A percentile compares a stretch with the other conserved stretches of the same genome.
phyloP scores from a whole-genome alignment of 2,329 filamentous ascomycete genomes.

The Colletotrichum tropicicola region DNA sequence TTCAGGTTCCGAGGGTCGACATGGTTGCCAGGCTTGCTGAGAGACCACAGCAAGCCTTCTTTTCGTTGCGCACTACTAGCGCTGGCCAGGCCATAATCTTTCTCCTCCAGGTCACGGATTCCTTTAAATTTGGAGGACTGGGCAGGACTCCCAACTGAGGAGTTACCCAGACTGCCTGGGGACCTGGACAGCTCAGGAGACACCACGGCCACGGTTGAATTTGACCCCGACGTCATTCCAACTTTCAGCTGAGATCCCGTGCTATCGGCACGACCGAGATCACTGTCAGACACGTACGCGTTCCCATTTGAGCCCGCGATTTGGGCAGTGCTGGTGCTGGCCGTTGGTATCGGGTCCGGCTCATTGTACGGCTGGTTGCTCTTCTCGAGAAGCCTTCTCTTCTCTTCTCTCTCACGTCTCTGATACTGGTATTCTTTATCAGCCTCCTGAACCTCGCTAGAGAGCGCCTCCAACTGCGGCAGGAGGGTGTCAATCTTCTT shows the following conservation, averaged over 20 bases:
- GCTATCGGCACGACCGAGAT: slow-evolving; percentile 78
- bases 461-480: slow-evolving; percentile 89
- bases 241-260: slow-evolving; percentile 73
- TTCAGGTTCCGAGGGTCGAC: slow-evolving; percentile 95
- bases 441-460: slow-evolving; percentile 87
- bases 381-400: slow-evolving; percentile 88
- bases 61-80: slow-evolving; percentile 78
- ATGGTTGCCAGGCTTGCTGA: slow-evolving; percentile 92
- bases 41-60: slow-evolving; percentile 92
- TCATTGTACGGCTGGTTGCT: slow-evolving; percentile 79
- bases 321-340: slow-evolving; percentile 43
- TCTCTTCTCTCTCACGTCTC: slow-evolving; percentile 93
- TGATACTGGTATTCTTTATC: slow-evolving; percentile 98
- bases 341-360: slow-evolving; percentile 65
- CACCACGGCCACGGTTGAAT: slow-evolving; percentile 38
- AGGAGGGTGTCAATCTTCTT: slow-evolving; percentile 88
- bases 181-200: slow-evolving; percentile 62
- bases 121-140: slow-evolving; percentile 80
- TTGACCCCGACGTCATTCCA: slow-evolving; percentile 55
- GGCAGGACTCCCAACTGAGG: slow-evolving; percentile 58
- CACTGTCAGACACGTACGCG: slow-evolving; percentile 68
- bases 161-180: slow-evolving; percentile 61
- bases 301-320: slow-evolving; percentile 52
- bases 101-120: slow-evolving; percentile 91
- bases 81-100: slow-evolving; percentile 63